A percentile compares a stretch with the other conserved stretches of the same genome.
These are phyloP conservation scores for Aspergillus tubingensis DNA, from an alignment of 2,329 filamentous ascomycete species.

Conservation along the genomic window DNA sequence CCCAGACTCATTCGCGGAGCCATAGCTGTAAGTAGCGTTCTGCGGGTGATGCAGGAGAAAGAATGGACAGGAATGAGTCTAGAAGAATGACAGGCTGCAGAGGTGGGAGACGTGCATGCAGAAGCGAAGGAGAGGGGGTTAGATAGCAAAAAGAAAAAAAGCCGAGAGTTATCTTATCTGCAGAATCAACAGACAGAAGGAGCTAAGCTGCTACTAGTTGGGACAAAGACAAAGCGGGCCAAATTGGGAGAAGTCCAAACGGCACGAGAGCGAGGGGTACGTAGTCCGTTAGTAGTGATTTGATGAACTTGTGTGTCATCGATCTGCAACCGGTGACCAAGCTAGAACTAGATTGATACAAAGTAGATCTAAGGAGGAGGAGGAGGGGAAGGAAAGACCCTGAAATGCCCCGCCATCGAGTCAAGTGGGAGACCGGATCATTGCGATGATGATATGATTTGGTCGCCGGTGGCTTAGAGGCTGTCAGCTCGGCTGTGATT, in stretches of 20 bases:
- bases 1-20: conserved; percentile 24
- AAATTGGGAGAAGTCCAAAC: background rate
- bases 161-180: background rate
- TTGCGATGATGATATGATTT: background rate
- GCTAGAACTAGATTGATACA: background rate
- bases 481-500: background rate
- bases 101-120: conserved; percentile 7
- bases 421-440: background rate
- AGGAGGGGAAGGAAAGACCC: background rate
- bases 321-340: background rate
- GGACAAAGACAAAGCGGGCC: background rate
- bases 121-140: background rate
- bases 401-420: conserved; percentile 7
- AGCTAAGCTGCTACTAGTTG: background rate
- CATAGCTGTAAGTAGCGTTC: conserved; percentile 20
- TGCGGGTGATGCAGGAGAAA: conserved; percentile 9
- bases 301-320: background rate
- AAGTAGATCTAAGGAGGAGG: too few species aligned
- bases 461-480: background rate
- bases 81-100: background rate
- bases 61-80: background rate
- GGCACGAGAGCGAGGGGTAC: too few species aligned
- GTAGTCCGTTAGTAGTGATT: background rate
- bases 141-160: background rate
- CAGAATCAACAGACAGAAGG: background rate